A percentile compares a stretch with the other conserved stretches of the same genome.
Conservation (phyloP, 176 grass and related monocot genomes). For the Melocanna baccifera region DNA sequence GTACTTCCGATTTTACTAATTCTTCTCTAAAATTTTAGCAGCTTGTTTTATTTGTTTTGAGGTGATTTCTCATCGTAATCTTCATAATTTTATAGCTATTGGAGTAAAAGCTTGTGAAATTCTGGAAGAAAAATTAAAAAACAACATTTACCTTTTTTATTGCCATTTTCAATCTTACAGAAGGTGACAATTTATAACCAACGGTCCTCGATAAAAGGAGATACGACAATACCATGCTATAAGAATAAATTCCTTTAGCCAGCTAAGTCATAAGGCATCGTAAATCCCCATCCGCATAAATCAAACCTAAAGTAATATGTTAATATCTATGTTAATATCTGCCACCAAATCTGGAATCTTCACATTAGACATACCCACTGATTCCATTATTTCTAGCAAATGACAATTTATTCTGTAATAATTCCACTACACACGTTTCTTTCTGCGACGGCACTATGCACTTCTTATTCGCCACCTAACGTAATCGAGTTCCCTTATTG, state of each 20-base stretch:
- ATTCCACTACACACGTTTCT: not conserved
- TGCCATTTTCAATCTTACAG: too few species aligned
- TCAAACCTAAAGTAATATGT: not conserved
- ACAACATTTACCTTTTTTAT: too few species aligned
- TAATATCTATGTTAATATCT: not conserved
- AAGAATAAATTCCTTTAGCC: slow-evolving; percentile 23
- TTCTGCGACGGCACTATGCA: too few species aligned
- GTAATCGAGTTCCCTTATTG: not conserved
- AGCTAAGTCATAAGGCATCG: not conserved
- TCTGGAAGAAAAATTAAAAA: too few species aligned
- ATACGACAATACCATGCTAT: not conserved
- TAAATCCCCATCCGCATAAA: not conserved
- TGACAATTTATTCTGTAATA: not conserved
- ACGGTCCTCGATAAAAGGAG: slow-evolving; percentile 10
- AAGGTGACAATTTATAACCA: not conserved
- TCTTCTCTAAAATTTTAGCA: too few species aligned
- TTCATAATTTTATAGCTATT: too few species aligned
- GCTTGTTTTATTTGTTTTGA: too few species aligned
- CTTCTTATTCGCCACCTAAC: not conserved
- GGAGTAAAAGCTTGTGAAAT: too few species aligned
- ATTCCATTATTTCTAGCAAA: not conserved
- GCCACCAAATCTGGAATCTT: slow-evolving; percentile 2
- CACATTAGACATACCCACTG: not conserved
- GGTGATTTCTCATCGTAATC: too few species aligned
- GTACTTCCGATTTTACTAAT: too few species aligned